Percentiles rank a stretch among this genome's conserved stretches.
Conservation (phyloP, 345 rosid genomes). For the Erodium maritimum region DNA sequence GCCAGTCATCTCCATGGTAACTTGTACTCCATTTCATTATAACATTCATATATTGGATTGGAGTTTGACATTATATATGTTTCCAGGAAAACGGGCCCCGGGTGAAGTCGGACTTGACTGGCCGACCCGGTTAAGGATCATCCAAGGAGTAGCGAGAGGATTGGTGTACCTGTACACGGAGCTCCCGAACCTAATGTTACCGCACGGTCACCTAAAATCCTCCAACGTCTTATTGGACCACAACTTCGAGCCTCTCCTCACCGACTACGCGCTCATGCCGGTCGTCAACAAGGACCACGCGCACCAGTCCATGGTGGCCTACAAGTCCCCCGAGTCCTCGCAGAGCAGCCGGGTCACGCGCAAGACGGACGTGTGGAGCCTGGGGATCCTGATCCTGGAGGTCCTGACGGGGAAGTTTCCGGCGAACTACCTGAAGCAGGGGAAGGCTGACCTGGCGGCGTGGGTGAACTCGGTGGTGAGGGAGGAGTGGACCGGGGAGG, state of each 20-base stretch:
- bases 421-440: constrained; percentile 53
- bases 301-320: constrained; percentile 58
- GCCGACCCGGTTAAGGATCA: constrained; percentile 63
- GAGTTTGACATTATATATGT: too few relatives aligned
- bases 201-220: constrained; percentile 83
- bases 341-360: constrained; percentile 31
- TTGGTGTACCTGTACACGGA: constrained; percentile 50
- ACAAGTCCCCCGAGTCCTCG: constrained; percentile 68
- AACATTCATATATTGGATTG: too few relatives aligned
- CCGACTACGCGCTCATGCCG: constrained; percentile 52
- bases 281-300: constrained; percentile 55
- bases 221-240: constrained; percentile 65
- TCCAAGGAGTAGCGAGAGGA: constrained; percentile 68
- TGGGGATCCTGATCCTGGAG: constrained; percentile 78
- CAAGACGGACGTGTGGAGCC: constrained; percentile 79
- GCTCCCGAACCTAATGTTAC: constrained; percentile 35
- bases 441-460: constrained; percentile 47
- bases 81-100: constrained; percentile 37
- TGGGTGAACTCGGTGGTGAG: constrained; percentile 81
- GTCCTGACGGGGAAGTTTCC: constrained; percentile 76
- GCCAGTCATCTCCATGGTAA: constrained; percentile 77
- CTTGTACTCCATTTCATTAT: too few relatives aligned
- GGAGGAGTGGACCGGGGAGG: constrained; percentile 79
- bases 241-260: constrained; percentile 37
- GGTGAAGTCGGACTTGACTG: constrained; percentile 49